phyloP scores from a whole-genome alignment of 1,139 yeast genomes.

The Yamadazyma aaseri region DNA sequence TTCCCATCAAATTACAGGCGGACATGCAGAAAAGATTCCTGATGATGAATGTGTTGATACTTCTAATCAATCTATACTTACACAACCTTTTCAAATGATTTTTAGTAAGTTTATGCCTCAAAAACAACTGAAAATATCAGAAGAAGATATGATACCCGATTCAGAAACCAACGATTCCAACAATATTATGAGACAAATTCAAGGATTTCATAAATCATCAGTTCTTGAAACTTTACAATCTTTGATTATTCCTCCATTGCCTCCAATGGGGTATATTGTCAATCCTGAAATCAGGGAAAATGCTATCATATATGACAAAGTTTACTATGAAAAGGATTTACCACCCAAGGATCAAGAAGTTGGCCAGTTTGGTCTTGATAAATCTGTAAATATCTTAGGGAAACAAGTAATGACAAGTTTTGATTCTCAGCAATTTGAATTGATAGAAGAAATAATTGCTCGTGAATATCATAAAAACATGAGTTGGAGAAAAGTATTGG shows the following conservation, averaged over 20 bases:
- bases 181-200: conserved; percentile 13
- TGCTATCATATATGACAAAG: conserved; percentile 41
- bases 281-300: conserved; percentile 50
- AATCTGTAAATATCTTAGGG: conserved; percentile 43
- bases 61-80: conserved; percentile 20
- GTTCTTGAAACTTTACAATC: conserved; percentile 82
- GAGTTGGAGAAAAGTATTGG: conserved; percentile 92
- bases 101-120: conserved; percentile 48
- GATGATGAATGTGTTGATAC: conserved; percentile 15
- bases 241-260: conserved; percentile 82
- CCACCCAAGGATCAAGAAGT: conserved; percentile 10
- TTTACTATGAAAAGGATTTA: conserved; percentile 36
- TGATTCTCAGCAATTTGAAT: conserved; percentile 25
- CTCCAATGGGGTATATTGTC: conserved; percentile 64
- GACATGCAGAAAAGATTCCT: conserved; percentile 19
- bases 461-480: conserved; percentile 81
- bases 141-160: conserved; percentile 12
- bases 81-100: conserved; percentile 46
- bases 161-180: conserved; percentile 8
- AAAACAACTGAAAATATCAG: conserved; percentile 26
- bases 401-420: conserved; percentile 21
- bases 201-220: conserved; percentile 63
- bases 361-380: too few species aligned
- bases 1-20: conserved; percentile 11
- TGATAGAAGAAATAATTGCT: conserved; percentile 79